Conservation (phyloP, 2,329 filamentous ascomycete species). For the Rutstroemia sp. region DNA sequence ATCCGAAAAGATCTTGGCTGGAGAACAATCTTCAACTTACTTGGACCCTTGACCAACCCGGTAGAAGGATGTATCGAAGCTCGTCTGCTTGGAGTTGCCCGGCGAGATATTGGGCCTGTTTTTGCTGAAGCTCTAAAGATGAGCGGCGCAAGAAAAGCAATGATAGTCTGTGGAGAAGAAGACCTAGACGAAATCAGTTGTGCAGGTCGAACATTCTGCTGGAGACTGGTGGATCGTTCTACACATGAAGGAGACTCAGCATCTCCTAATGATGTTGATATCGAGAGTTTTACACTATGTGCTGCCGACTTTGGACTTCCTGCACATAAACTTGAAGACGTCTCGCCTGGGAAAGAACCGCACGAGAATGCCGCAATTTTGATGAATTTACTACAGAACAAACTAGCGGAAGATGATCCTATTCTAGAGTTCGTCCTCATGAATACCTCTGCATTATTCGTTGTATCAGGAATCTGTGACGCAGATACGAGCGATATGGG, state of each 20-base stretch:
- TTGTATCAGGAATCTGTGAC: slow-evolving; percentile 80
- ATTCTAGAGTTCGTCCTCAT: slow-evolving; percentile 91
- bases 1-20: slow-evolving; percentile 85
- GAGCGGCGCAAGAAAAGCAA: slow-evolving; percentile 69
- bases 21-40: slow-evolving; percentile 94
- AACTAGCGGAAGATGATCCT: slow-evolving; percentile 69
- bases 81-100: slow-evolving; percentile 85
- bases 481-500: slow-evolving; percentile 75
- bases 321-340: slow-evolving; percentile 64
- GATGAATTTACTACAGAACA: slow-evolving; percentile 64
- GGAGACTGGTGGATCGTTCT: slow-evolving; percentile 59
- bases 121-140: slow-evolving; percentile 80
- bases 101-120: slow-evolving; percentile 76
- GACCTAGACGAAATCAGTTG: slow-evolving; percentile 94
- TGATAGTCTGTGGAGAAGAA: slow-evolving; percentile 90
- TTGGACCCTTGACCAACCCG: slow-evolving; percentile 88
- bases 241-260: slow-evolving; percentile 29
- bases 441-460: slow-evolving; percentile 84
- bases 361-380: slow-evolving; percentile 83
- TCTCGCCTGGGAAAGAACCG: slow-evolving; percentile 79
- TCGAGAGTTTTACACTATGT: slow-evolving; percentile 71
- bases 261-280: slow-evolving; percentile 39
- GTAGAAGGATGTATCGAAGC: slow-evolving; percentile 80
- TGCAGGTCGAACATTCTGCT: slow-evolving; percentile 81
- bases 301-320: slow-evolving; percentile 84